Percentiles rank a stretch among this genome's conserved stretches.
Evolutionary conservation across 768 basidiomycete species (phyloP).

Genomic region (Lactarius hatsudake): DNA sequence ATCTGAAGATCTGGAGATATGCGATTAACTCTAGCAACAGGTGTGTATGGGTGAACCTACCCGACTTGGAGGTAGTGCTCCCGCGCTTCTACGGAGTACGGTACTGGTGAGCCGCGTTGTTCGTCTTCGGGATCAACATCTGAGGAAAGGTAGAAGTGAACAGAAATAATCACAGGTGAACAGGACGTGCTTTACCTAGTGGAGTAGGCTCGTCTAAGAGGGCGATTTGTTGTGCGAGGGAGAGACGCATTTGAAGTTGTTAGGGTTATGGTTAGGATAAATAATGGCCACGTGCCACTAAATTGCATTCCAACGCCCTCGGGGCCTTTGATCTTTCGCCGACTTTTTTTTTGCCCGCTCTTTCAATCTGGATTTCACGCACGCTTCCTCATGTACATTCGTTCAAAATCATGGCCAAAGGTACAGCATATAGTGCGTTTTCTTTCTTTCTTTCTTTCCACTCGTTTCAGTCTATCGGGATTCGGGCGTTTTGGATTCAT

Average conservation of each 20-base stretch:
- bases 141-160: slow-evolving; percentile 28
- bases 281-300: slow-evolving; percentile 19
- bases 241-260: slow-evolving; percentile 36
- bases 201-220: slow-evolving; percentile 72
- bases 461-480: slow-evolving; percentile 23
- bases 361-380: slow-evolving; percentile 43
- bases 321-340: slow-evolving; percentile 20
- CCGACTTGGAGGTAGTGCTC: slow-evolving; percentile 87
- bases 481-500: slow-evolving; percentile 26
- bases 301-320: slow-evolving; percentile 21
- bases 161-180: background rate
- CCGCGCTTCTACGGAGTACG: slow-evolving; percentile 37
- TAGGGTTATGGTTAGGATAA: slow-evolving; percentile 23
- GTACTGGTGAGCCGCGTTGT: slow-evolving; percentile 33
- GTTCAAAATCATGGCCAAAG: slow-evolving; percentile 42
- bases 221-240: slow-evolving; percentile 78
- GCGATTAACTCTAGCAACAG: background rate
- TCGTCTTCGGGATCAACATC: slow-evolving; percentile 46
- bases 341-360: slow-evolving; percentile 17
- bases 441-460: slow-evolving; percentile 34
- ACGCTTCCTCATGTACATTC: slow-evolving; percentile 44
- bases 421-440: slow-evolving; percentile 31
- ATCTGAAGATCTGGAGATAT: slow-evolving; percentile 55
- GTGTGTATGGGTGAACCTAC: slow-evolving; percentile 41
- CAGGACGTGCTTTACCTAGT: slow-evolving; percentile 46